Base-by-base conservation (phyloP, 129 eudicot genomes). In the Dittrichia graveolens region DNA sequence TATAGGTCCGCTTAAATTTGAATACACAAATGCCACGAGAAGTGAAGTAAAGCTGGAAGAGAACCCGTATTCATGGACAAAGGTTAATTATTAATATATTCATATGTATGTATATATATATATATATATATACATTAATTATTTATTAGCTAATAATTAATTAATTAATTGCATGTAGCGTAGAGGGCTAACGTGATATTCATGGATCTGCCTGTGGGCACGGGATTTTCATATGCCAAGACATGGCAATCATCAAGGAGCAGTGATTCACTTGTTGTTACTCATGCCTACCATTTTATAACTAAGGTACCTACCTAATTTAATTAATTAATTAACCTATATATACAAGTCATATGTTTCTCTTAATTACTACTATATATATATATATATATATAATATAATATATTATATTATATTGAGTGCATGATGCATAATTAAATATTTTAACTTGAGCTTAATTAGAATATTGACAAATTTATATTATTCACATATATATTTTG, bases 41-140 rank as follows among this genome's bases (percentile, higher is more conserved):
- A 67, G 47, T 65, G 74, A 79, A 44, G 78, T 73, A 61, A 67
- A 65, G 15, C 40, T 79, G 79, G 79, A 55, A 59, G 47, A 48
- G 31, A 79, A 79, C 75, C 79, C 83, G 2, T 79, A 64, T 73
- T 73, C 83, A 45, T 79, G 83, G 83, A 79, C 83, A 50, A 79
- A 79, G 74, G 83, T 79, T 46, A 4, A 15, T 7, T 15, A 46
- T 59, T 24, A 24, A 24, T n/a, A n/a, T n/a, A n/a, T 24, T 24
- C 31, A 24, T 24, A 24, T 24, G n/a, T n/a, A n/a, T n/a, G n/a
- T n/a, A n/a, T n/a, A n/a, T n/a, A n/a, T n/a, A n/a, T n/a, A n/a
- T n/a, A n/a, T n/a, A n/a, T n/a, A n/a, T n/a, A n/a, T n/a, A 0
- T 24, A 2, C 31, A 24, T 24, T 24, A 0, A 24, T 24, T 24